Percentiles rank a stretch among this genome's conserved stretches.
These are phyloP conservation scores for Daldinia decipiens DNA, from an alignment of 495 filamentous ascomycete genomes.

Conservation along the genomic window DNA sequence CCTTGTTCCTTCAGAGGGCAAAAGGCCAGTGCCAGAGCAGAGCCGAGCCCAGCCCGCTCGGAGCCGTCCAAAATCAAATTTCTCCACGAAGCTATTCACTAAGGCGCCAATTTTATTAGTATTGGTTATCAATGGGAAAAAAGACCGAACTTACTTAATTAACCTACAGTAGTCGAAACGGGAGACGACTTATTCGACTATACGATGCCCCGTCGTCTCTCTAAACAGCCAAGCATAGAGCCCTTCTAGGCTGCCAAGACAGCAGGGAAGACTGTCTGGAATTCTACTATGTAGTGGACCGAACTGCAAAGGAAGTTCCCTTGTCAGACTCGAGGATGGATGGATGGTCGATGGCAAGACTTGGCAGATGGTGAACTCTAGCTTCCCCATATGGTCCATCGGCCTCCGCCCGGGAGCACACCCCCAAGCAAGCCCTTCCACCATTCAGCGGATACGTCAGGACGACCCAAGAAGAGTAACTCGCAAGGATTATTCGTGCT, in stretches of 20 bases:
- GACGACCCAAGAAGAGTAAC: conserved; percentile 27
- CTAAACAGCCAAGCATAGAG: conserved; percentile 33
- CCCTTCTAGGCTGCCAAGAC: conserved; percentile 8
- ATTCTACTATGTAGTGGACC: conserved; percentile 28
- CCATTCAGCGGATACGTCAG: conserved; percentile 37
- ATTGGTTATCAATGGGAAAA: conserved; percentile 8
- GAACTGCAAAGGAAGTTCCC: conserved; percentile 1
- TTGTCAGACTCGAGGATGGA: conserved; percentile 25
- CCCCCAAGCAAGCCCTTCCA: conserved; percentile 3
- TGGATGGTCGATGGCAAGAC: conserved; percentile 26
- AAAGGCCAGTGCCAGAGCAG: neutral
- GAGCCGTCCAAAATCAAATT: conserved; percentile 21
- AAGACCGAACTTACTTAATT: conserved; percentile 34
- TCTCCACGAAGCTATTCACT: conserved; percentile 11
- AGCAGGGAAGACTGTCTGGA: conserved; percentile 31
- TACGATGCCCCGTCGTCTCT: conserved; percentile 17
- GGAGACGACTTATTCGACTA: conserved; percentile 31
- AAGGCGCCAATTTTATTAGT: conserved; percentile 20
- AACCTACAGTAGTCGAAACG: conserved; percentile 43
- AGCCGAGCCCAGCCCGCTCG: neutral
- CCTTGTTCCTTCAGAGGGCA: neutral
- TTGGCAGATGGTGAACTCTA: conserved; percentile 40
- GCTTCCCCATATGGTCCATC: conserved; percentile 43
- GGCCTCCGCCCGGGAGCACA: conserved; percentile 26
- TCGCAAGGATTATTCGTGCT: conserved; percentile 22